These are phyloP conservation scores for Fusarium sp. DNA, from an alignment of 2,329 filamentous ascomycete genomes.

Conservation along the genomic window DNA sequence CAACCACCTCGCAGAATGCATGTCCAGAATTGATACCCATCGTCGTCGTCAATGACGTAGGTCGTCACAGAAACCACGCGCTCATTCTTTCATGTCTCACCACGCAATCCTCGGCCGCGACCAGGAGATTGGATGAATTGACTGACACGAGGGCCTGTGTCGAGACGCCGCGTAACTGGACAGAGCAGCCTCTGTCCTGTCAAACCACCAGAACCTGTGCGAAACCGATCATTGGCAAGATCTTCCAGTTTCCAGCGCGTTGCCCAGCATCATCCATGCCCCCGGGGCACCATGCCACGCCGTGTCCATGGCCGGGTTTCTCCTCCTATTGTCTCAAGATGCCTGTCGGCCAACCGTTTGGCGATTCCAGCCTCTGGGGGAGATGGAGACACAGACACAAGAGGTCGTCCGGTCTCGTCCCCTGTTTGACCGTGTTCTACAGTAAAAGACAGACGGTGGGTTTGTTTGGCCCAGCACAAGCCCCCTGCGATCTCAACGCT, in stretches of 20 bases:
- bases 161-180: too few species aligned
- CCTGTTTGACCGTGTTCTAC: slow-evolving; percentile 4
- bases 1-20: slow-evolving; percentile 18
- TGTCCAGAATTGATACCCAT: slow-evolving; percentile 33
- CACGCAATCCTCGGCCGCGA: slow-evolving; percentile 23
- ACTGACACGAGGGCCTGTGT: slow-evolving; percentile 4
- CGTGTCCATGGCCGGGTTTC: slow-evolving; percentile 17
- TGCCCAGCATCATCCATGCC: slow-evolving; percentile 14
- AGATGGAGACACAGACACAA: neutral
- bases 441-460: neutral
- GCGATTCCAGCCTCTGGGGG: slow-evolving; percentile 3
- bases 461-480: slow-evolving; percentile 11
- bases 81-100: slow-evolving; percentile 48
- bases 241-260: slow-evolving; percentile 8
- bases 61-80: slow-evolving; percentile 48
- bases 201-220: slow-evolving; percentile 19
- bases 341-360: slow-evolving; percentile 14
- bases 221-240: slow-evolving; percentile 23
- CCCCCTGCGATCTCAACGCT: slow-evolving; percentile 39
- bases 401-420: neutral
- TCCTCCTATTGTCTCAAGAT: slow-evolving; percentile 38
- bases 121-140: slow-evolving; percentile 20
- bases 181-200: too few species aligned
- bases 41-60: slow-evolving; percentile 46
- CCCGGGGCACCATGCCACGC: slow-evolving; percentile 14